Base-by-base conservation (phyloP, 2,329 filamentous ascomycete genomes). In the Alternaria longipes region DNA sequence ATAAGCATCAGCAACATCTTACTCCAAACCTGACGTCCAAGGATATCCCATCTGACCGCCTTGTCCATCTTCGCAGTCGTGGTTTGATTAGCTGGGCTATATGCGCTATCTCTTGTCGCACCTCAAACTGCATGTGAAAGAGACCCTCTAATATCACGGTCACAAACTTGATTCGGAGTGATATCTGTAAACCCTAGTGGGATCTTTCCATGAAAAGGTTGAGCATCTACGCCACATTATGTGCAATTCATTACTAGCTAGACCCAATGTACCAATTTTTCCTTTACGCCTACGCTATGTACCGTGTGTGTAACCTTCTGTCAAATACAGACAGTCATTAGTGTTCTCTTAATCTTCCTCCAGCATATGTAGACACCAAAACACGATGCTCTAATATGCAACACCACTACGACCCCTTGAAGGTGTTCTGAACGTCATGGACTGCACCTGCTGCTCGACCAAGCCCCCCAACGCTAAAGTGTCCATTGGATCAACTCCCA, bases 341-440 rank as follows among this genome's bases (percentile, higher is more conserved):
- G 38, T 30, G 14, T 50, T 26, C 16, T 26, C n/a, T 11, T 49
- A 3, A 36, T 18, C n/a, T 14, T 30, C 11, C 26, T n/a, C 41
- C 3, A 14, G 5, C 30, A 38, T 20, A 24, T 6, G 16, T 38
- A 14, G 12, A 26, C n/a, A 24, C 34, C 20, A 38, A 14, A 26
- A n/a, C 8, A 32, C 20, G 24, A 26, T 12, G n/a, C 11, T 42
- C 69, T 54, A 75, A 42, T 72, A 77, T 11, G 74, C 73, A 14
- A 47, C 56, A 11, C 75, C 74, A 51, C 64, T 70, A 41, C 62
- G 63, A 20, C 68, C 65, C 14, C 67, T 59, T 26, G 73, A 71
- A 26, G 66, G 46, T 3, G 75, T 78, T 68, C 74, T 78, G 60
- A 78, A 78, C 11, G 66, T 70, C 74, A 75, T 77, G 3, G 73